These are phyloP conservation scores for Drechslera avenae DNA, from an alignment of 2,329 filamentous ascomycete species.

Conservation along the genomic window DNA sequence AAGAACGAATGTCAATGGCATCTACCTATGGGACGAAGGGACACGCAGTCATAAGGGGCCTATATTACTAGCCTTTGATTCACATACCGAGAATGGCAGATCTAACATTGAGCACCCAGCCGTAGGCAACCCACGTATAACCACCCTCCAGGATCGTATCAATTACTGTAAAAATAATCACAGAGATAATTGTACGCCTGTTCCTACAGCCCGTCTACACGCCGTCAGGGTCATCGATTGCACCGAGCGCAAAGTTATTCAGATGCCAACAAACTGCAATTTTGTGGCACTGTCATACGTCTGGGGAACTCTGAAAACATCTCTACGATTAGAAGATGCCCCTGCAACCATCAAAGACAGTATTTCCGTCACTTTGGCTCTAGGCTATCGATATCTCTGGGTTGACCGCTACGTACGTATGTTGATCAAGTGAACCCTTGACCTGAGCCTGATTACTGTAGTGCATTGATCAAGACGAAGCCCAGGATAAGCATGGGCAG, in stretches of 20 bases:
- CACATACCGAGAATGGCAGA: too few relatives aligned
- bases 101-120: not conserved
- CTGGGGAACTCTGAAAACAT: not conserved
- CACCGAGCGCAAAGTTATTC: not conserved
- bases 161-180: not conserved
- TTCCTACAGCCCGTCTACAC: not conserved
- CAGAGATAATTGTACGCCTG: not conserved
- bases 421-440: not conserved
- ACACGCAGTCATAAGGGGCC: too few relatives aligned
- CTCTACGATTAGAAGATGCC: not conserved
- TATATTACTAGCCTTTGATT: too few relatives aligned
- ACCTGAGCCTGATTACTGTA: not conserved
- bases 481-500: not conserved
- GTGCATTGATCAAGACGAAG: not conserved
- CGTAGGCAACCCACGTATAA: not conserved
- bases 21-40: too few relatives aligned
- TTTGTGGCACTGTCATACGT: not conserved
- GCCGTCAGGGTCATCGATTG: not conserved
- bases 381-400: not conserved
- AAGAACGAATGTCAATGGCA: too few relatives aligned
- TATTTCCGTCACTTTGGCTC: not conserved
- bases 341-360: not conserved
- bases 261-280: not conserved
- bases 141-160: not conserved
- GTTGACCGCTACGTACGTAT: not conserved